Percentiles rank a stretch among this genome's conserved stretches.
phyloP scores from a whole-genome alignment of 495 filamentous ascomycete species.

The Penicillium bovifimosum region DNA sequence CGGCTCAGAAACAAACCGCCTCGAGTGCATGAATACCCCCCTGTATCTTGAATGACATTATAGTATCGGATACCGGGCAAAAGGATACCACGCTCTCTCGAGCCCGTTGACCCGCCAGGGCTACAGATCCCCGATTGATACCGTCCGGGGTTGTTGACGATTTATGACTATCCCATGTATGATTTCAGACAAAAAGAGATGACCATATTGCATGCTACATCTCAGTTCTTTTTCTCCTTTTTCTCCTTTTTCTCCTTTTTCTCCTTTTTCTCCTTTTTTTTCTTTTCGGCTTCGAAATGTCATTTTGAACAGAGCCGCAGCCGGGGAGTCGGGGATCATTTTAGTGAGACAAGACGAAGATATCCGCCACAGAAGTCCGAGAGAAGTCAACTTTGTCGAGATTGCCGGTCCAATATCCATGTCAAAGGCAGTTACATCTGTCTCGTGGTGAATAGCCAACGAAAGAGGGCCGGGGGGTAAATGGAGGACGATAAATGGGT shows the following conservation, averaged over 20 bases:
- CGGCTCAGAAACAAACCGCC: conserved; percentile 24
- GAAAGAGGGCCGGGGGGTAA: not conserved
- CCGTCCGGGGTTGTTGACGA: conserved; percentile 18
- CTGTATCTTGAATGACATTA: not conserved
- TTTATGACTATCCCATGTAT: conserved; percentile 26
- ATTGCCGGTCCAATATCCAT: not conserved
- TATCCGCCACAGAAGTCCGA: not conserved
- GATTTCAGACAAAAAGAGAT: conserved; percentile 9
- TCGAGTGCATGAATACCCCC: conserved; percentile 6
- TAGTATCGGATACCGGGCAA: not conserved
- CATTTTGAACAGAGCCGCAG: not conserved
- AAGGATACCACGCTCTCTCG: not conserved
- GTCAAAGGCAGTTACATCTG: not conserved
- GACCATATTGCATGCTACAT: not conserved
- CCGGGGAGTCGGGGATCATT: not conserved
- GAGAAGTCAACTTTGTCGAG: not conserved
- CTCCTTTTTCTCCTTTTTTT: no score
- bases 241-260: no score
- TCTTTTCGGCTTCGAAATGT: no score
- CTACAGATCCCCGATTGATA: not conserved
- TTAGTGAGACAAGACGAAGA: not conserved
- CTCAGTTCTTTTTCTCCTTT: no score
- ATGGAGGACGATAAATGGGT: not conserved
- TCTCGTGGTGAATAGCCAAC: not conserved
- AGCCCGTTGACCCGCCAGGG: not conserved